phyloP scores from a whole-genome alignment of 768 basidiomycete genomes.

The Fomitopsis serialis region DNA sequence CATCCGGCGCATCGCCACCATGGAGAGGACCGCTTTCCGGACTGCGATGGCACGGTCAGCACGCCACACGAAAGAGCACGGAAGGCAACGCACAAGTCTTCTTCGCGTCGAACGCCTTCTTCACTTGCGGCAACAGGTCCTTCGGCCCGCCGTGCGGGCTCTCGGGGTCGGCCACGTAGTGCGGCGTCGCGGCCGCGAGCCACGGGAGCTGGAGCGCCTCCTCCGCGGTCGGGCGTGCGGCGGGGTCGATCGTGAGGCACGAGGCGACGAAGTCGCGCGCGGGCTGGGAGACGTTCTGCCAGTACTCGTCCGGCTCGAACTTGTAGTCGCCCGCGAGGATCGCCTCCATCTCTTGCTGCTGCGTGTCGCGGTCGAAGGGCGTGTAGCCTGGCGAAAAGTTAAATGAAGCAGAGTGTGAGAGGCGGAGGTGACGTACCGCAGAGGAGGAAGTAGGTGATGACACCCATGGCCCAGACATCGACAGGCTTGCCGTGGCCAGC shows the following conservation, averaged over 20 bases:
- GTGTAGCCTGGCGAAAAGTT: slow-evolving; percentile 65
- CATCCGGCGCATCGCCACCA: slow-evolving; percentile 84
- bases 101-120: slow-evolving; percentile 85
- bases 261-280: slow-evolving; percentile 78
- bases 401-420: not conserved
- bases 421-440: slow-evolving; percentile 35
- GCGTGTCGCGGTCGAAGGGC: slow-evolving; percentile 91
- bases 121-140: slow-evolving; percentile 85
- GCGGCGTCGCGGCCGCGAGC: slow-evolving; percentile 65
- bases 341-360: slow-evolving; percentile 89
- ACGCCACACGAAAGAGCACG: not conserved
- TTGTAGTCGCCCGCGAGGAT: slow-evolving; percentile 92
- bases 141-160: slow-evolving; percentile 54
- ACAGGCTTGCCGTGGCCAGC: slow-evolving; percentile 94
- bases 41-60: slow-evolving; percentile 39
- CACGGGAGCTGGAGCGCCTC: slow-evolving; percentile 74
- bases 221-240: slow-evolving; percentile 70
- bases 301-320: slow-evolving; percentile 86
- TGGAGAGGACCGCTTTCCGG: slow-evolving; percentile 83
- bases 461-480: slow-evolving; percentile 97
- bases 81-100: slow-evolving; percentile 57
- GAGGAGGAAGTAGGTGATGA: slow-evolving; percentile 95
- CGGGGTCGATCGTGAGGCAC: slow-evolving; percentile 85
- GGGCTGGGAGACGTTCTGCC: slow-evolving; percentile 76
- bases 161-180: slow-evolving; percentile 63